Conservation (phyloP, 1,284 basidiomycete genomes). For the Austroboletus rostrupii region DNA sequence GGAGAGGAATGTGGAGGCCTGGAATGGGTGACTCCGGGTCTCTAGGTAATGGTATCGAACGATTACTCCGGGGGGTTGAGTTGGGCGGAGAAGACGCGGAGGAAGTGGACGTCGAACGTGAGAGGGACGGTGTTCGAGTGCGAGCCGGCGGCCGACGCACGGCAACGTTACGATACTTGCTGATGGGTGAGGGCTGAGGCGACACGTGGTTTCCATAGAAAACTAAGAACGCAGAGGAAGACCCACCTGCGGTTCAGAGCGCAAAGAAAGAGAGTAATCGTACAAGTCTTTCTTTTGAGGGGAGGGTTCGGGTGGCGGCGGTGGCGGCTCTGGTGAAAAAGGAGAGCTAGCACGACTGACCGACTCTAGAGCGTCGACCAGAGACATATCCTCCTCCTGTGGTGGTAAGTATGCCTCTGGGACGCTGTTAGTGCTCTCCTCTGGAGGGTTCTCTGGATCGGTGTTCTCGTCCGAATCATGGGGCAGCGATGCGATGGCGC, state of each 20-base stretch:
- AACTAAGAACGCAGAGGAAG: background rate
- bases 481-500: slow-evolving; percentile 52
- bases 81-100: slow-evolving; percentile 56
- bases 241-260: slow-evolving; percentile 61
- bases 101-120: slow-evolving; percentile 57
- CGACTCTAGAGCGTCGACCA: slow-evolving; percentile 57
- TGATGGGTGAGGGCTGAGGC: slow-evolving; percentile 55
- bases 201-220: slow-evolving; percentile 3
- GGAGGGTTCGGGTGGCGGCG: slow-evolving; percentile 32
- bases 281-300: slow-evolving; percentile 53
- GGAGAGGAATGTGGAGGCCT: slow-evolving; percentile 49
- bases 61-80: slow-evolving; percentile 59
- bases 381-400: slow-evolving; percentile 46
- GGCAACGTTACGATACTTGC: slow-evolving; percentile 64
- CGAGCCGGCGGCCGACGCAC: slow-evolving; percentile 51
- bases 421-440: slow-evolving; percentile 44
- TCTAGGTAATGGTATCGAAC: slow-evolving; percentile 39
- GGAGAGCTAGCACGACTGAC: slow-evolving; percentile 55
- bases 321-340: slow-evolving; percentile 35
- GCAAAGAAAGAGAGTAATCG: slow-evolving; percentile 60
- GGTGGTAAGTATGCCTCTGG: slow-evolving; percentile 51
- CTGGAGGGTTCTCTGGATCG: slow-evolving; percentile 36
- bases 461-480: slow-evolving; percentile 38
- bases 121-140: slow-evolving; percentile 68
- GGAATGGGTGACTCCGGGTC: slow-evolving; percentile 45